Conservation (phyloP, 2,329 filamentous ascomycete species). For the Dactylellina leptospora region DNA sequence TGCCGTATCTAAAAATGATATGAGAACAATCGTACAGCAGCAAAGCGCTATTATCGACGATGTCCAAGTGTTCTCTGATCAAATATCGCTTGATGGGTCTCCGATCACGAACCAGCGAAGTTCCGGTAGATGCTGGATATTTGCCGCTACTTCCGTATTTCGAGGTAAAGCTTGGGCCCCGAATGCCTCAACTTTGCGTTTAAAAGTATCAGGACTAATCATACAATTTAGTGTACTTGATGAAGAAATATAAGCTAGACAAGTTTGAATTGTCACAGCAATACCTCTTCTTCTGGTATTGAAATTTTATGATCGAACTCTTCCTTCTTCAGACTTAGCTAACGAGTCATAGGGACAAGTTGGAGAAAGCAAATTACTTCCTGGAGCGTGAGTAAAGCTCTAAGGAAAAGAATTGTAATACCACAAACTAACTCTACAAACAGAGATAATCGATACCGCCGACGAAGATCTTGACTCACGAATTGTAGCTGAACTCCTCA, state of each 20-base stretch:
- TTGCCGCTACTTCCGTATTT: conserved; percentile 90
- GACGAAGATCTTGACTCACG: conserved; percentile 75
- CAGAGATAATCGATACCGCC: conserved; percentile 75
- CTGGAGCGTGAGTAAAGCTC: conserved; percentile 67
- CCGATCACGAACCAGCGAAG: conserved; percentile 86
- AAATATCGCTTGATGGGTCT: conserved; percentile 80
- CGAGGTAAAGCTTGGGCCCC: conserved; percentile 65
- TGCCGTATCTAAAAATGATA: conserved; percentile 56
- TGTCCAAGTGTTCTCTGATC: conserved; percentile 82
- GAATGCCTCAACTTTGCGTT: not conserved
- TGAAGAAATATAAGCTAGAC: conserved; percentile 80
- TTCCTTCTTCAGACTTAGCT: not conserved
- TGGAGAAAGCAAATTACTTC: conserved; percentile 91
- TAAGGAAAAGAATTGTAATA: not conserved
- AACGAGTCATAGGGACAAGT: conserved; percentile 69
- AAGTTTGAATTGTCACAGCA: conserved; percentile 86
- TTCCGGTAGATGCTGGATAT: conserved; percentile 89
- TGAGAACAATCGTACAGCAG: conserved; percentile 55
- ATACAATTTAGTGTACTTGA: conserved; percentile 70
- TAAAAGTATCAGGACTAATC: not conserved
- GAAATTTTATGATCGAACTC: not conserved
- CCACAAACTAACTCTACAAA: not conserved
- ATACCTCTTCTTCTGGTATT: conserved; percentile 84
- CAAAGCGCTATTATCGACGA: conserved; percentile 68
- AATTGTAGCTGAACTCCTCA: conserved; percentile 75